Evolutionary conservation across 805 yeast species (phyloP), one percentile per base, ranked within the genome.

Genomic region (Schizosaccharomyces octosporus): DNA sequence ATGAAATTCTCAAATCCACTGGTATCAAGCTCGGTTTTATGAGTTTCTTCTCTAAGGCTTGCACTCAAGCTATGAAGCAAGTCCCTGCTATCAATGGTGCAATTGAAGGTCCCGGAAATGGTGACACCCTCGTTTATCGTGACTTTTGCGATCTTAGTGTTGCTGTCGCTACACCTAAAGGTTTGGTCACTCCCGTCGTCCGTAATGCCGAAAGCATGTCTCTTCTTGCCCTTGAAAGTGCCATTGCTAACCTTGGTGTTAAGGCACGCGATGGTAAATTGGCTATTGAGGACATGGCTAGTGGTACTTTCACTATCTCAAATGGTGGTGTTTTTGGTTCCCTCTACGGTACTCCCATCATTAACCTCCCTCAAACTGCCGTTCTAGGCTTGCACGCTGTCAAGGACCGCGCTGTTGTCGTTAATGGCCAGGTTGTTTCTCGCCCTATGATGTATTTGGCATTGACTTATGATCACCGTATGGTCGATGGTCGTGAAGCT

Each of bases 381-480:
- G 98, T 93, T 29, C 80, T 93, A 68, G 98, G 98, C 68, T 81
- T 93, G 71, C 98, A 93, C 70, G 97, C 97, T 74, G 85, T 87
- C 68, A 93, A 93, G 78, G 90, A 93, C 74, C 88, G 97, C 79
- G 93, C 97, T 57, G 95, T 93, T 64, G 90, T 90, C 63, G 88
- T 93, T 63, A 84, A 93, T 68, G 98, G 98, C 62, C 89, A 90
- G 79, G 80, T 93, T 68, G 98, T 86, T 67, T 80, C 90, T 57
- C 85, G 97, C 79, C 98, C 98, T 73, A 90, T 93, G 97, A 93
- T 93, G 98, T 93, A 93, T 81, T 76, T 93, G 70, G 98, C 98
- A 62, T 83, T 93, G 74, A 90, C 98, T 63, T 93, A 93, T 74
- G 98, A 93, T 73, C 98, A 93, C 78, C 85, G 98, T 79, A 83